Evolutionary conservation across 257 asterid genomes (phyloP), one percentile per base, ranked within the genome.

Genomic region (Solanum okadae): DNA sequence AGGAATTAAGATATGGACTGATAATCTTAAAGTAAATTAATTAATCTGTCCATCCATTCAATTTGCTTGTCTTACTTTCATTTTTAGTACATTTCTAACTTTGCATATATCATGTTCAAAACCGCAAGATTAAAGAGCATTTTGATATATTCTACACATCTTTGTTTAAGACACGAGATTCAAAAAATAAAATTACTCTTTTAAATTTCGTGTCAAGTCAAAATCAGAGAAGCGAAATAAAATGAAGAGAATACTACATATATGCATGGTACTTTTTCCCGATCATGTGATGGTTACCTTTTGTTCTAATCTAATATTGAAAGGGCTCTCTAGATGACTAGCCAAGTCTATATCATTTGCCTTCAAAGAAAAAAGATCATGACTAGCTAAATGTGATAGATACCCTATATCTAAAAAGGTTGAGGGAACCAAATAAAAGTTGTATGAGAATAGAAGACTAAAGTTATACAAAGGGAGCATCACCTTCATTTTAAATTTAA

Each of bases 251-350:
- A 16, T 52, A 52, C 23, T 49, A 49, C 59, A 49, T 16, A 44
- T 46, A 38, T 40, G 63, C n/a, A 16, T 18, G 23, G 63, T 52
- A 52, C 63, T 16, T 52, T 44, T 79, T 79, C 65, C 38, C 16
- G 85, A 89, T 85, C 92, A 92, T 92, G 94, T 88, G 90, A 77
- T 27, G 88, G 85, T 88, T 73, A 29, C 72, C 75, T 70, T 75
- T 86, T 76, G 59, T 44, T 84, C 46, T 44, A 11, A 78, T 78
- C 84, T 78, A n/a, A 9, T 40, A 42, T 78, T 27, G 27, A 79
- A 79, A 44, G 65, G 38, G n/a, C 40, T 79, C 23, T 86, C 63
- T 23, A 44, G 37, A 84, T 85, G 49, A 56, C 56, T 5, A 77
- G 25, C n/a, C 27, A 76, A 37, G 10, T 70, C 44, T 71, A 7